Evolutionary conservation across 2,329 filamentous ascomycete species (phyloP).

Genomic region (Microsporum audouinii): DNA sequence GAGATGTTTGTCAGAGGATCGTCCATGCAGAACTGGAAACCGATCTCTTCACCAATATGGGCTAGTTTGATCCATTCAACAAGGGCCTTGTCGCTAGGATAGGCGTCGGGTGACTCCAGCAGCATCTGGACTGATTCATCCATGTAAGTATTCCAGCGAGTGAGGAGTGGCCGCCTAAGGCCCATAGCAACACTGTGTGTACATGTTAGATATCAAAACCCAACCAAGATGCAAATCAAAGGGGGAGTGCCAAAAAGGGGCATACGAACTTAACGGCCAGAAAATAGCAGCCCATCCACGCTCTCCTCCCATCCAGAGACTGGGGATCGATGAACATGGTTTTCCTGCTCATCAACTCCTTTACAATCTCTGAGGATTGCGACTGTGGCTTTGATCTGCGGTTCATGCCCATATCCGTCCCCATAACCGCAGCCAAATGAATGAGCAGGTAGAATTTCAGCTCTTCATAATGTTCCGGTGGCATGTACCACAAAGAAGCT

Average conservation of each 20-base stretch:
- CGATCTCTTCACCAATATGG: slow-evolving; percentile 57
- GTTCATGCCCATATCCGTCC: slow-evolving; percentile 69
- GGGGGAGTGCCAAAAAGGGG: neutral
- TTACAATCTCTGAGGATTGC: slow-evolving; percentile 25
- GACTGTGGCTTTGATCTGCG: slow-evolving; percentile 36
- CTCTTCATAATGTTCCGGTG: slow-evolving; percentile 71
- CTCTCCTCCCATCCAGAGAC: slow-evolving; percentile 46
- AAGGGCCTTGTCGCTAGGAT: slow-evolving; percentile 46
- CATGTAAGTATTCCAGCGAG: slow-evolving; percentile 53
- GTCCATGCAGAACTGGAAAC: slow-evolving; percentile 55
- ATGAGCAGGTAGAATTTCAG: slow-evolving; percentile 83
- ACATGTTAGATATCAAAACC: neutral
- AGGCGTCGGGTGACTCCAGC: slow-evolving; percentile 44
- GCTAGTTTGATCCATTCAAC: slow-evolving; percentile 49
- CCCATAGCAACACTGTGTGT: slow-evolving; percentile 44
- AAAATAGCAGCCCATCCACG: slow-evolving; percentile 52
- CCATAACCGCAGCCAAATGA: slow-evolving; percentile 70
- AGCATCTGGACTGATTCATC: slow-evolving; percentile 50
- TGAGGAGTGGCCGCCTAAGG: slow-evolving; percentile 45
- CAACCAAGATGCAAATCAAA: neutral
- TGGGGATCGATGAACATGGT: slow-evolving; percentile 35
- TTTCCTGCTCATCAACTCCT: slow-evolving; percentile 31
- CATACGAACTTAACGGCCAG: slow-evolving; percentile 42
- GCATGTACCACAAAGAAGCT: slow-evolving; percentile 71
- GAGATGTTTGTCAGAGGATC: slow-evolving; percentile 44